Conservation (phyloP, 371 early-diverging fungal genomes). For the Syncephalastrum monosporum region DNA sequence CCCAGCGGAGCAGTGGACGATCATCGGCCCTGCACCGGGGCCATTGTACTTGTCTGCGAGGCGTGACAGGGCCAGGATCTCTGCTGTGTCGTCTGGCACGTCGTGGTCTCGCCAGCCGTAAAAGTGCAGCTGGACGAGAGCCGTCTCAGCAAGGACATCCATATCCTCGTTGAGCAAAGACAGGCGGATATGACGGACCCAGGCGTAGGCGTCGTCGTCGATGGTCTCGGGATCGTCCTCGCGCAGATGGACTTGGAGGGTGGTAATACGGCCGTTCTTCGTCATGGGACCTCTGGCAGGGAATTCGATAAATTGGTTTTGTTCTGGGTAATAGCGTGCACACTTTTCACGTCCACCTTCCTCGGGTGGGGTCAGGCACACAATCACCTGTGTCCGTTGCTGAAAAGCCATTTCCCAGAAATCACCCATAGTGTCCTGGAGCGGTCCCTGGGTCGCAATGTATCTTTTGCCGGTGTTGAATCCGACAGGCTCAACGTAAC, state of each 20-base stretch:
- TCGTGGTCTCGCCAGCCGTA: constrained; percentile 91
- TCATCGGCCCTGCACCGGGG: constrained; percentile 45
- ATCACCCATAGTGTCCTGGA: constrained; percentile 70
- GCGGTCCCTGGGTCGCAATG: constrained; percentile 92
- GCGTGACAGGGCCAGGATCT: constrained; percentile 42
- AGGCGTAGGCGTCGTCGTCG: constrained; percentile 14
- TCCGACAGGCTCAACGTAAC: constrained; percentile 49
- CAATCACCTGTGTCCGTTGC: constrained; percentile 68
- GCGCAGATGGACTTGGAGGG: constrained; percentile 2
- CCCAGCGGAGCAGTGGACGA: constrained; percentile 92
- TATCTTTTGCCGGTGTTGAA: constrained; percentile 47
- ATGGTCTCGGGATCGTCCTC: constrained; percentile 13
- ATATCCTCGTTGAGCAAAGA: constrained; percentile 2
- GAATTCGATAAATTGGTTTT: constrained; percentile 11
- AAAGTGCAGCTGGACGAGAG: constrained; percentile 78
- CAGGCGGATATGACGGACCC: constrained; percentile 16
- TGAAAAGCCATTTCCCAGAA: constrained; percentile 94
- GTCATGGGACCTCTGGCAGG: constrained; percentile 3
- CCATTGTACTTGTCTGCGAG: constrained; percentile 33
- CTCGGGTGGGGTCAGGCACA: constrained; percentile 82
- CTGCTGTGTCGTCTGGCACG: constrained; percentile 54
- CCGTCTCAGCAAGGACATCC: constrained; percentile 5
- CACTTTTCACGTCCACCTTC: constrained; percentile 75
- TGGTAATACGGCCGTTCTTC: background rate
- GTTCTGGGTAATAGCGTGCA: constrained; percentile 74